Evolutionary conservation across 768 basidiomycete genomes (phyloP), one percentile per base, ranked within the genome.

Genomic region (Sporobolomyces phaffii): DNA sequence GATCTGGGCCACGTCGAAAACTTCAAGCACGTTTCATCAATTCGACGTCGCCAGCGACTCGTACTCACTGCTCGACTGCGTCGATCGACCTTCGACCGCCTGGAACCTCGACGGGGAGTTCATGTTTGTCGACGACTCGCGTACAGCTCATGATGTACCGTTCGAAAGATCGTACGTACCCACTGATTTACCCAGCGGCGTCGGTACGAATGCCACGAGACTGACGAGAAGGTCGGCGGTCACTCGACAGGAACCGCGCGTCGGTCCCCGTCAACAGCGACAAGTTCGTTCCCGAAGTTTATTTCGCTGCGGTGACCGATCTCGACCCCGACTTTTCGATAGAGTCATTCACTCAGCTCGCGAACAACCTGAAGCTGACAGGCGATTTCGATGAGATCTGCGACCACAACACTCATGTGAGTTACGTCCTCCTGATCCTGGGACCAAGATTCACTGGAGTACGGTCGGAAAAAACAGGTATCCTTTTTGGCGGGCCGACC

Each of bases 21-120:
- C 62, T 9, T 44, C 56, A 2, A 29, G 62, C 18, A 65, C 65
- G 0, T 72, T 72, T 45, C 24, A 43, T 2, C 70, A 72, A 53
- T 40, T 62, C 63, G 70, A 72, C 50, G 45, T 58, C 8, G 63
- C 40, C 31, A 53, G 49, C 44, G 70, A 72, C 54, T 68, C 70
- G 24, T 68, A 67, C 41, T 50, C 70, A 1, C 44, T 72, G 4
- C 70, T 72, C 24, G 70, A 72, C 60, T 59, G 45, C 44, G 47
- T 68, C 40, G 62, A 64, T 48, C 59, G 65, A 0, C 62, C 65
- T 1, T 20, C 49, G 0, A 10, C 63, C 1, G 34, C 47, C 0
- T 72, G 70, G 70, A 68, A 59, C 33, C 13, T 50, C 18, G 60
- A 44, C 3, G 70, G 70, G 22, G 70, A 72, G 14, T 38, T 72